Base-by-base conservation (phyloP, 2,329 filamentous ascomycete genomes). In the Apiospora kogelbergensis region DNA sequence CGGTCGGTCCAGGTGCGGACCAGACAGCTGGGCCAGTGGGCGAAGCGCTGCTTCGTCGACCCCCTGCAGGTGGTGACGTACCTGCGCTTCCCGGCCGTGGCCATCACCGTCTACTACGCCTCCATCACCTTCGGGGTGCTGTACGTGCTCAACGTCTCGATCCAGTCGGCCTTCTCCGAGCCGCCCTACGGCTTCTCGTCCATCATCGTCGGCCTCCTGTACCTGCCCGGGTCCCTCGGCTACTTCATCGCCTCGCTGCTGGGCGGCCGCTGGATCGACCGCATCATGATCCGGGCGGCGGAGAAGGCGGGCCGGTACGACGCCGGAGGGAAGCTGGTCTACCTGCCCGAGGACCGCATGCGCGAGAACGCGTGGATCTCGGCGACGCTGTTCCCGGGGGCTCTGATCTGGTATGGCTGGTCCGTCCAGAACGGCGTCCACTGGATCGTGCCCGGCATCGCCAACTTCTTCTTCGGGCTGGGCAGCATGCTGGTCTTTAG, bases 291-390 rank as follows among this genome's bases (percentile, higher is more conserved):
- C 41, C 87, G 91, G 24, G 91, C 93, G 78, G 93, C 93, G 0
- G 82, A 81, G n/a, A 90, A 86, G 71, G 92, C 91, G 0, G 88
- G 88, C 15, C 84, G 92, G 30, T 91, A 90, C 74, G 91, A 93
- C 73, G 86, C 85, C 44, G 80, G 87, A 45, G 93, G 92, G 17
- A 86, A 85, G 69, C 82, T 93, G 24, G 81, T 93, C 11, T 91
- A 89, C 75, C 83, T 89, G 2, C 93, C 93, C 0, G 93, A 96
- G 80, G 93, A 97, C 78, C 87, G 93, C 15, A 93, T 96, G 88
- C 85, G 90, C 57, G 91, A 95, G 76, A 96, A 97, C 76, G 91
- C 91, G 2, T 95, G 91, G 91, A 79, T 95, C 0, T 91, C 91
- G 3, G 90, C 90, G 0, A 82, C 89, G 3, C 73, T 95, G 63